Evolutionary conservation across 208 protist species (phyloP).

Genomic region (Wallacemonas sp.): DNA sequence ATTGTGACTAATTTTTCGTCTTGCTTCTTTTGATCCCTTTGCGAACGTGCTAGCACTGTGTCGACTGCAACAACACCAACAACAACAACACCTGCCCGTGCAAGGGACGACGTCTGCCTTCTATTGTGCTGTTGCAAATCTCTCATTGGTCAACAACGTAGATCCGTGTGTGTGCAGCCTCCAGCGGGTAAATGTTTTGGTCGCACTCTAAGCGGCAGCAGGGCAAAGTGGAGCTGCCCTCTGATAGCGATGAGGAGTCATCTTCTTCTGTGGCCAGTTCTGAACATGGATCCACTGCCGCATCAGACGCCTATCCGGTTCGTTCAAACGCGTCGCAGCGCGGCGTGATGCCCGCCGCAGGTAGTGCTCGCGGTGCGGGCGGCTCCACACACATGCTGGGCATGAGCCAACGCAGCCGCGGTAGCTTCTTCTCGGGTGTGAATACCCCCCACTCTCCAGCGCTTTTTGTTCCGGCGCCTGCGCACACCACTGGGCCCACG

Average conservation of each 20-base stretch:
- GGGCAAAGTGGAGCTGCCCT: constrained; percentile 6
- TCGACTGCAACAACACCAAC: too few species aligned
- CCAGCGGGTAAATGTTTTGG: not conserved
- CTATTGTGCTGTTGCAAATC: not conserved
- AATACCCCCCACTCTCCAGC: not conserved
- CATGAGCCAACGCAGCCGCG: constrained; percentile 14
- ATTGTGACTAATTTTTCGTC: too few species aligned
- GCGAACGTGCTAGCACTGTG: too few species aligned
- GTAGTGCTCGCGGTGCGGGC: not conserved
- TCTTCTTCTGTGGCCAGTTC: not conserved
- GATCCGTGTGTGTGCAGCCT: too few species aligned
- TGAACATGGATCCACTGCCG: not conserved
- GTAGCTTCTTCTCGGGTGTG: constrained; percentile 10
- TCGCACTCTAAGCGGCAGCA: constrained; percentile 3
- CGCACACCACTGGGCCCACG: not conserved
- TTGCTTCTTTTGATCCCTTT: too few species aligned
- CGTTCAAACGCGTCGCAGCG: constrained; percentile 2
- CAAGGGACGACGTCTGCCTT: too few species aligned
- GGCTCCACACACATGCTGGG: not conserved
- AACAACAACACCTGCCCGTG: too few species aligned
- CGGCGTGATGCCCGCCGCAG: not conserved
- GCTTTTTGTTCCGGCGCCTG: not conserved
- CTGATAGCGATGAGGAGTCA: constrained; percentile 2
- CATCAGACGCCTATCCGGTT: not conserved
- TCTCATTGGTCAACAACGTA: too few species aligned